Percentiles rank a stretch among this genome's conserved stretches.
These are phyloP conservation scores for Trypanosoma boissoni DNA, from an alignment of 208 protist species.

Conservation along the genomic window DNA sequence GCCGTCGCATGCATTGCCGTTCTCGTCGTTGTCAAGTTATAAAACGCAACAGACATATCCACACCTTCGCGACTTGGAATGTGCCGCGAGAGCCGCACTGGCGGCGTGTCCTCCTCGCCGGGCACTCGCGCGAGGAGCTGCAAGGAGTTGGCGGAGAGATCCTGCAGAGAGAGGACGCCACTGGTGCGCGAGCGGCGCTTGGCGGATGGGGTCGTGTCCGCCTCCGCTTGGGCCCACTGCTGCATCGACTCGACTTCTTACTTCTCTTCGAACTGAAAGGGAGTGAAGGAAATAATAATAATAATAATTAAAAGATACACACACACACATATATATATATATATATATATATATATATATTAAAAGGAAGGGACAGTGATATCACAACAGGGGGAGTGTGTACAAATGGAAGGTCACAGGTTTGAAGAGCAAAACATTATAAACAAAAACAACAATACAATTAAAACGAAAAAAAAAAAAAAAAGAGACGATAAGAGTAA, in stretches of 20 bases:
- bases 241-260: constrained; percentile 12
- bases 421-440: no score
- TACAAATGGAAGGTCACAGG: not conserved
- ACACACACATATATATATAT: not conserved
- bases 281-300: not conserved
- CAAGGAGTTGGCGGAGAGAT: constrained; percentile 20
- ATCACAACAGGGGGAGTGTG: not conserved
- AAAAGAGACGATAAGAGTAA: no score
- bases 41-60: constrained; percentile 76
- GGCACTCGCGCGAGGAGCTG: constrained; percentile 12
- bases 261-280: not conserved
- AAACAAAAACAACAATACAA: no score
- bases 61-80: constrained; percentile 80
- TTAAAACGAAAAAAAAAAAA: no score
- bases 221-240: constrained; percentile 22
- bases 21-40: constrained; percentile 44
- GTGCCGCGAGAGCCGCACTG: constrained; percentile 72
- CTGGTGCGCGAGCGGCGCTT: constrained; percentile 7
- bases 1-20: not conserved
- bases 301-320: not conserved
- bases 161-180: constrained; percentile 17
- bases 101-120: constrained; percentile 39
- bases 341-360: not conserved
- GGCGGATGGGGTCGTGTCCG: constrained; percentile 15
- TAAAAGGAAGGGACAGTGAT: not conserved